Evolutionary conservation across 2,329 filamentous ascomycete genomes (phyloP).

Genomic region (Metarhizium sp.): DNA sequence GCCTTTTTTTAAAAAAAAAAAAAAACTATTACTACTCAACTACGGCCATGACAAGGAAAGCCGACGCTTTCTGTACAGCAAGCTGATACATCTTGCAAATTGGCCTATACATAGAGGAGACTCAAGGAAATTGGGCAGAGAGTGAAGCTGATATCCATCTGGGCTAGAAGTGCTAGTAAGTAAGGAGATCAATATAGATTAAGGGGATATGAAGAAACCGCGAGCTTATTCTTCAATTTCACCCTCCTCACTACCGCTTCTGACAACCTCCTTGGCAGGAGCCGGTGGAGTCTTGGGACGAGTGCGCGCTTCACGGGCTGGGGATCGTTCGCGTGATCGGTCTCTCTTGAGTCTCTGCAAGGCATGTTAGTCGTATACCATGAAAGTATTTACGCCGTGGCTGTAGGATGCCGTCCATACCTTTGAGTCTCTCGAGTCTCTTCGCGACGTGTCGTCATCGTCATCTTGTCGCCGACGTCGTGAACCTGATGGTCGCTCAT

Average conservation of each 20-base stretch:
- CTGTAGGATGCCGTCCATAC: slow-evolving; percentile 26
- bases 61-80: neutral
- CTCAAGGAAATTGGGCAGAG: neutral
- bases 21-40: slow-evolving; percentile 4
- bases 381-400: slow-evolving; percentile 14
- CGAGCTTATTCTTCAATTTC: slow-evolving; percentile 69
- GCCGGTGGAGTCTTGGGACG: slow-evolving; percentile 46
- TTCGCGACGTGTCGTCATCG: slow-evolving; percentile 58
- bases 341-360: slow-evolving; percentile 49
- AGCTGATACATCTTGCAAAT: neutral
- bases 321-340: slow-evolving; percentile 50
- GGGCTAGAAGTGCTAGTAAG: slow-evolving; percentile 5
- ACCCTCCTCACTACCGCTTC: slow-evolving; percentile 83
- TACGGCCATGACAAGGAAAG: neutral
- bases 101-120: neutral
- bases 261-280: slow-evolving; percentile 37
- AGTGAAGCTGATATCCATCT: neutral
- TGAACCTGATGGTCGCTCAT: slow-evolving; percentile 54
- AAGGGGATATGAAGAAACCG: neutral
- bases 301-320: slow-evolving; percentile 44
- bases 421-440: slow-evolving; percentile 60
- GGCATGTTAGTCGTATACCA: neutral
- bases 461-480: slow-evolving; percentile 73
- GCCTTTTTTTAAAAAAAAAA: slow-evolving; percentile 7
- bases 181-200: neutral